Base-by-base conservation (phyloP, 805 yeast species). In the Myxozyma sirexii region DNA sequence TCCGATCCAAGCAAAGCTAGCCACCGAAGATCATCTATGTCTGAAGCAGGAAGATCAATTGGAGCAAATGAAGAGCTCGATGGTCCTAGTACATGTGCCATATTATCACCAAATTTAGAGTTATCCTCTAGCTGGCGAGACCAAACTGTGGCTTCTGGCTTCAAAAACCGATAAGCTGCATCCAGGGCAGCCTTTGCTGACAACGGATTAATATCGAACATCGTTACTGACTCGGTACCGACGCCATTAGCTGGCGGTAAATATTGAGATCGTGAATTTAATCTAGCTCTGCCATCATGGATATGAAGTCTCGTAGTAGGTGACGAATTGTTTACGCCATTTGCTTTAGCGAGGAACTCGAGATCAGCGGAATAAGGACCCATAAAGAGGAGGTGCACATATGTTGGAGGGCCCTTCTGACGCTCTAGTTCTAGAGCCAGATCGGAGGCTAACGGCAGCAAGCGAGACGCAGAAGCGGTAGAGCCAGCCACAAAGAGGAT, bases 231-330 rank as follows among this genome's bases (percentile, higher is more conserved):
- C 31, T 61, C 63, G 21, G 46, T 26, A 2, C 31, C 53, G 13
- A 13, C 6, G 29, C 52, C 42, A 7, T 7, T 19, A 15, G 47
- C 45, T 8, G 56, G 57, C 1, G 50, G 54, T 8, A 49, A 39
- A n/a, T 15, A 21, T 31, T 31, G 56, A n/a, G 46, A 13, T 4
- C 54, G 31, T 29, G 63, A 65, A 19, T 62, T 62, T 39, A 62
- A 49, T 35, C 59, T 24, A 5, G 66, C 59, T 6, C 66, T 43
- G n/a, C 54, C 66, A 31, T 62, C 65, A 35, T 59, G 64, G 6
- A 62, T 27, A 19, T 27, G 46, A 3, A 62, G 54, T 31, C 48
- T 39, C 12, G 50, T 12, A 1, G 31, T 4, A 13, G 23, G 7
- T 17, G 42, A 4, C 7, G 56, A 26, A 10, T 13, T 17, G 24